Percentiles rank a stretch among this genome's conserved stretches.
Conservation (phyloP, 768 basidiomycete genomes). For the Pholiota microspora region DNA sequence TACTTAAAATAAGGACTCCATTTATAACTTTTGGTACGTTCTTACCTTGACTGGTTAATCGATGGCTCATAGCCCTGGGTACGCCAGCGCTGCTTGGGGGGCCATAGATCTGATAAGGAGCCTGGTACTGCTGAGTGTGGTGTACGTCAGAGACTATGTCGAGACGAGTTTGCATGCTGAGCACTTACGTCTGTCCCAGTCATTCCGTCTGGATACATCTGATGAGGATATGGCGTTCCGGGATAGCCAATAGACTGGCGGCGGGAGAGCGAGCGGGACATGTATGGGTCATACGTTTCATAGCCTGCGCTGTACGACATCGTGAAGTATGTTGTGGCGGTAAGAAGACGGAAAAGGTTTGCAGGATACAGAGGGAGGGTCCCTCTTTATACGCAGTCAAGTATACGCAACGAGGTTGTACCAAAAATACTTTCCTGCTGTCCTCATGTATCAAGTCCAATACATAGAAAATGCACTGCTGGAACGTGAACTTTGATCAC, state of each 20-base stretch:
- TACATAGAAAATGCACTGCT: not conserved
- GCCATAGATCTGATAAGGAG: slow-evolving; percentile 47
- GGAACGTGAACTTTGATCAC: not conserved
- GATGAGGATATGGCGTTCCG: slow-evolving; percentile 31
- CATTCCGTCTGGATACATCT: slow-evolving; percentile 36
- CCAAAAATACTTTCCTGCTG: slow-evolving; percentile 5
- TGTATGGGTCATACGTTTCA: slow-evolving; percentile 24
- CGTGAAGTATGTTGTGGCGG: not conserved
- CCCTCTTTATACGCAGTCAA: slow-evolving; percentile 21
- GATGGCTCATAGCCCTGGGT: slow-evolving; percentile 31
- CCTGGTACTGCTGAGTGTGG: slow-evolving; percentile 36
- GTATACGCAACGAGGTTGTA: slow-evolving; percentile 13
- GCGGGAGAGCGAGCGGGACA: slow-evolving; percentile 27
- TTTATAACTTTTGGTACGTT: not conserved
- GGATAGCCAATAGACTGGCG: slow-evolving; percentile 39
- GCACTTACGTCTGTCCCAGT: slow-evolving; percentile 39
- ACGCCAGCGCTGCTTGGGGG: slow-evolving; percentile 32
- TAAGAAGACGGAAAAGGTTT: slow-evolving; percentile 5
- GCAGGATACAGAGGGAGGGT: slow-evolving; percentile 1
- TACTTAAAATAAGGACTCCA: not conserved
- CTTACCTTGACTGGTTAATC: slow-evolving; percentile 41
- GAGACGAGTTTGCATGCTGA: not conserved
- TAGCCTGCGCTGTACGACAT: slow-evolving; percentile 25
- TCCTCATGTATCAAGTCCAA: slow-evolving; percentile 11
- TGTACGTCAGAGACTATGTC: not conserved